Base-by-base conservation (phyloP, 768 basidiomycete genomes). In the Mycena capillaripes region DNA sequence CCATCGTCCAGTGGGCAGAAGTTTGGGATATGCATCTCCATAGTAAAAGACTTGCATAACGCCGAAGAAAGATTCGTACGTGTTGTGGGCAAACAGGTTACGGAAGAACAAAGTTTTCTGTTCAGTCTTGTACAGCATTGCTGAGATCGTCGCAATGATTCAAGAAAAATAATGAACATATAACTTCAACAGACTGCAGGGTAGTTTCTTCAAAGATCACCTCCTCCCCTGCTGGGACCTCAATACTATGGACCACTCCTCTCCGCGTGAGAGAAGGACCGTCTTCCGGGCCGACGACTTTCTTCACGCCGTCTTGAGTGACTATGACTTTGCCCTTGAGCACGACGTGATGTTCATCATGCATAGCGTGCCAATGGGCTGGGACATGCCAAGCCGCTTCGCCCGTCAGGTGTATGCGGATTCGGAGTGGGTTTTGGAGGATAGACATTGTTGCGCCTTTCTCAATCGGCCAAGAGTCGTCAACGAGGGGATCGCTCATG, bases 41-140 rank as follows among this genome's bases (percentile, higher is more conserved):
- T 55, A 42, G 27, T 65, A 65, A 34, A 65, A 27, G 14, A 65
- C 38, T 12, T 55, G 63, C 63, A 65, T 52, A 3, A 55, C 29
- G 16, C 63, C 27, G 32, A 65, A 12, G 19, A 21, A n/a, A 2
- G 63, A 65, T n/a, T 40, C 4, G 2, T 38, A 16, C 27, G 55
- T 29, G 17, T 52, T 52, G 16, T 50, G 63, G 21, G 46, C 32
- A 3, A n/a, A 17, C 14, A 65, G 36, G 27, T 55, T 65, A 19
- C 63, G 63, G 63, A 65, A 65, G 34, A 65, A 65, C 2, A 53
- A 29, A 4, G 38, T 55, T n/a, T 65, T 65, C 32, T 65, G 63
- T 27, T 53, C 63, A 19, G 32, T 52, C 63, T 65, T 44, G 23
- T 58, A 9, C 32, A 25, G 48, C 25, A 29, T 46, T 62, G n/a